phyloP scores from a whole-genome alignment of 2,329 filamentous ascomycete species.

The Xylariales sp. region DNA sequence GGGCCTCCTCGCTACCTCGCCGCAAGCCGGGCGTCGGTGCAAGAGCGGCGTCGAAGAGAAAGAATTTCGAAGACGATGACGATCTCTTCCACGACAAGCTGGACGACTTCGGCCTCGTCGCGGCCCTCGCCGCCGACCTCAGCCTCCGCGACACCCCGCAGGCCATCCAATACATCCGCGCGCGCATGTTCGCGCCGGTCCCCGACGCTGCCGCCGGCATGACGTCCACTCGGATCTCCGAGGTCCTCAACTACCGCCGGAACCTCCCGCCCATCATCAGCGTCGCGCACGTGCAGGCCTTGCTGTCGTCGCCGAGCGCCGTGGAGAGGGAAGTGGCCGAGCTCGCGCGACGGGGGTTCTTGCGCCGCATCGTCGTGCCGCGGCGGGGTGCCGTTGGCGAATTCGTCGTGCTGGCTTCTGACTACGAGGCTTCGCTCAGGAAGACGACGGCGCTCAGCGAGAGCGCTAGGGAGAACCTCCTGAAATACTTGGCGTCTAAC shows the following conservation, averaged over 20 bases:
- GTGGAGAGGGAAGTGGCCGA: constrained; percentile 76
- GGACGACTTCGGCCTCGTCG: constrained; percentile 69
- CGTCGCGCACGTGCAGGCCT: constrained; percentile 72
- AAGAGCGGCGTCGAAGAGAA: constrained; percentile 20
- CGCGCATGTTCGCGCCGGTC: constrained; percentile 72
- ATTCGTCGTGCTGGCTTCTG: constrained; percentile 68
- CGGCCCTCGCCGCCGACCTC: constrained; percentile 65
- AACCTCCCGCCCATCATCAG: constrained; percentile 73
- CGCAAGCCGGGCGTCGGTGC: constrained; percentile 42
- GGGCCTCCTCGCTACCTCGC: constrained; percentile 44
- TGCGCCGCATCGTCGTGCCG: constrained; percentile 73
- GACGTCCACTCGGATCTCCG: constrained; percentile 70
- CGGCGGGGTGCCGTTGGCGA: constrained; percentile 71
- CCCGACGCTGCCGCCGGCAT: constrained; percentile 70
- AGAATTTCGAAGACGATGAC: constrained; percentile 49
- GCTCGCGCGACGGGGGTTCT: constrained; percentile 65
- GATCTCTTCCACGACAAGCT: constrained; percentile 60
- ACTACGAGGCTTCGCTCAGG: constrained; percentile 64
- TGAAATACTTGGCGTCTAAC: constrained; percentile 62
- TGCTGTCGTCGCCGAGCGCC: constrained; percentile 70
- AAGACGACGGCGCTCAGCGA: constrained; percentile 53
- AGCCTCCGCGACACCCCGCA: constrained; percentile 72
- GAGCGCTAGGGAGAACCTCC: constrained; percentile 63
- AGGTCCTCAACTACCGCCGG: constrained; percentile 71
- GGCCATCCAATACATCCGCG: constrained; percentile 71